Percentiles rank a stretch among this genome's conserved stretches.
Conservation (phyloP, 306 rosid genomes). For the Macrotyloma uniflorum region DNA sequence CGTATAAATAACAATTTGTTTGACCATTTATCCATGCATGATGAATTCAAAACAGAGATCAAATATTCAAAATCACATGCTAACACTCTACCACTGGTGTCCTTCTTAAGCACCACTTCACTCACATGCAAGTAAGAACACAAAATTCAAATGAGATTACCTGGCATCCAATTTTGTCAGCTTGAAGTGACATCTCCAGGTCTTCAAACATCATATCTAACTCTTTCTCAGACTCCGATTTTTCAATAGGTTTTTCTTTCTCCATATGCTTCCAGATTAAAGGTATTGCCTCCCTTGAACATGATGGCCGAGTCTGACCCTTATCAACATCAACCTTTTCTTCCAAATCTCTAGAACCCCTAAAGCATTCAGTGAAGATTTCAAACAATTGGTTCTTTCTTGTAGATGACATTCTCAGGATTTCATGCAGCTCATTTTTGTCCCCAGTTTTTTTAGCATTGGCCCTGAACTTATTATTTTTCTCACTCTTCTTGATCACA, state of each 20-base stretch:
- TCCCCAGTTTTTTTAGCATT: background rate
- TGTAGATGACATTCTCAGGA: background rate
- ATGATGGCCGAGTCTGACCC: background rate
- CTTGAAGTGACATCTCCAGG: background rate
- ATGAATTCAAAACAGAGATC: background rate
- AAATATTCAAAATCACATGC: background rate
- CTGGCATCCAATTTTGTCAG: background rate
- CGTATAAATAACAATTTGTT: background rate
- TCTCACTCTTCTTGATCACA: background rate
- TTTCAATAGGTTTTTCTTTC: background rate
- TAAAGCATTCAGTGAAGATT: slow-evolving; percentile 30
- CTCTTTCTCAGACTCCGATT: slow-evolving; percentile 31
- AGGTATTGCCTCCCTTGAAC: background rate
- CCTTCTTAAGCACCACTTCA: background rate
- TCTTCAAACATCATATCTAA: slow-evolving; percentile 29
- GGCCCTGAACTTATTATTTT: background rate
- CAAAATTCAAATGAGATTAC: slow-evolving; percentile 25
- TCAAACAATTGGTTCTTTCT: background rate
- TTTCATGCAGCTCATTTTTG: background rate
- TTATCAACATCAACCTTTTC: background rate
- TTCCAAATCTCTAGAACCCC: background rate
- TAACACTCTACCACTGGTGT: slow-evolving; percentile 3
- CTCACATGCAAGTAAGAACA: background rate
- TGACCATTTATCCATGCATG: background rate
- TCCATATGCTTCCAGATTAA: background rate